These are phyloP conservation scores for Hypoxylon sp. DNA, from an alignment of 2,329 filamentous ascomycete genomes.

Conservation along the genomic window DNA sequence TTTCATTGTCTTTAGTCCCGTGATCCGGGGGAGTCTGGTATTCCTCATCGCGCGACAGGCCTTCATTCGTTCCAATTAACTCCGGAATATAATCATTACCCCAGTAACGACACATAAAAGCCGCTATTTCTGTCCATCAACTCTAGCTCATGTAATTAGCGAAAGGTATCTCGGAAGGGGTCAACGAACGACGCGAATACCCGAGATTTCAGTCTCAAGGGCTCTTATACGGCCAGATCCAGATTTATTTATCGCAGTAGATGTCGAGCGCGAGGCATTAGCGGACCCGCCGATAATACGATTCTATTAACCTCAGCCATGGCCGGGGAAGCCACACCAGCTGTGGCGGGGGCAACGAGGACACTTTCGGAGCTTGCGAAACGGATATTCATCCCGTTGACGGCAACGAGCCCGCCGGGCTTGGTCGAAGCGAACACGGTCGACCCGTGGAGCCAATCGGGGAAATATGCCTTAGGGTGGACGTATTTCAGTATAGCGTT, in stretches of 20 bases:
- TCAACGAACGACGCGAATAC: conserved; percentile 18
- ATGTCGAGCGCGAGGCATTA: conserved; percentile 21
- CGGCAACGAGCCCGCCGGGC: conserved; percentile 71
- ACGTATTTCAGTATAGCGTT: conserved; percentile 88
- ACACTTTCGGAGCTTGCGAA: conserved; percentile 61
- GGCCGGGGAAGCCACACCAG: conserved; percentile 57
- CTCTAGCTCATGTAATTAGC: conserved; percentile 32
- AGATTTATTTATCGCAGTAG: conserved; percentile 7
- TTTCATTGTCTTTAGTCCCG: conserved; percentile 49
- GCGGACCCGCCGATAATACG: conserved; percentile 11
- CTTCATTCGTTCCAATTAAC: conserved; percentile 42
- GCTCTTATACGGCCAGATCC: conserved; percentile 12
- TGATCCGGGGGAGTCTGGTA: conserved; percentile 57
- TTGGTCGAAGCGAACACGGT: conserved; percentile 73
- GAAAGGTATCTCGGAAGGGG: conserved; percentile 9
- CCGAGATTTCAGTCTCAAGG: conserved; percentile 9
- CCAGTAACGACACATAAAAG: conserved; percentile 25
- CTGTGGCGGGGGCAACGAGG: conserved; percentile 55
- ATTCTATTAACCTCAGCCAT: conserved; percentile 53
- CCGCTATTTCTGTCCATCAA: conserved; percentile 1
- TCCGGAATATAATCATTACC: conserved; percentile 18
- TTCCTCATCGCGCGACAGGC: conserved; percentile 52
- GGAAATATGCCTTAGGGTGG: conserved; percentile 89
- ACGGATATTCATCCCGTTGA: conserved; percentile 73
- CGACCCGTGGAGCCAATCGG: conserved; percentile 85